Conservation (phyloP, 352 stramenopile genomes). For the Phytophthora boehmeriae region DNA sequence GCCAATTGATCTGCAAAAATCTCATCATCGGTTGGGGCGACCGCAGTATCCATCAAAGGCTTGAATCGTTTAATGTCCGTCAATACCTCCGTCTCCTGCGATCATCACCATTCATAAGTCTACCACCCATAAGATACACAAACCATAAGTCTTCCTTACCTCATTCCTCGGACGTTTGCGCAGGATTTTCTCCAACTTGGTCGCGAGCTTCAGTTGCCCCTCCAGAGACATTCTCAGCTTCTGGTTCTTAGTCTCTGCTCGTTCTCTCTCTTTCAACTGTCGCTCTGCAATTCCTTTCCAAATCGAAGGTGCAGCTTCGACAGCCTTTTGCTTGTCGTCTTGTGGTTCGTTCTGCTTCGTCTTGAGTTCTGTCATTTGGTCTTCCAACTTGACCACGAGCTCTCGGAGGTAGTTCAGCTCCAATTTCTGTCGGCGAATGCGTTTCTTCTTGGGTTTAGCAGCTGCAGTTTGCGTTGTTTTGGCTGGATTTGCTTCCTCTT, state of each 20-base stretch:
- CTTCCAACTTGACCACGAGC: constrained; percentile 35
- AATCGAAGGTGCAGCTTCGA: constrained; percentile 1
- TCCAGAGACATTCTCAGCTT: constrained; percentile 34
- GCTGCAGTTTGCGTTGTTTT: not conserved
- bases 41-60: not conserved
- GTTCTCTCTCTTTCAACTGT: constrained; percentile 29
- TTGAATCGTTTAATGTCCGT: constrained; percentile 14
- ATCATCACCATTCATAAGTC: not conserved
- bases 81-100: constrained; percentile 14
- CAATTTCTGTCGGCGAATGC: constrained; percentile 36
- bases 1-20: constrained; percentile 38
- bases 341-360: not conserved
- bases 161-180: constrained; percentile 27
- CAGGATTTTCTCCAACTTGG: constrained; percentile 37
- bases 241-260: constrained; percentile 38
- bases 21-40: constrained; percentile 23
- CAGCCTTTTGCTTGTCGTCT: not conserved
- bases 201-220: constrained; percentile 39
- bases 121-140: not conserved
- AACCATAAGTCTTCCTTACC: not conserved
- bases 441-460: constrained; percentile 37
- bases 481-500: not conserved
- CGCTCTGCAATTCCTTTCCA: constrained; percentile 40
- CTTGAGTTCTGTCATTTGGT: constrained; percentile 29
- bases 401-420: constrained; percentile 42